A percentile compares a stretch with the other conserved stretches of the same genome.
Evolutionary conservation across 768 basidiomycete species (phyloP).

Genomic region (Psilocybe cyanescens): DNA sequence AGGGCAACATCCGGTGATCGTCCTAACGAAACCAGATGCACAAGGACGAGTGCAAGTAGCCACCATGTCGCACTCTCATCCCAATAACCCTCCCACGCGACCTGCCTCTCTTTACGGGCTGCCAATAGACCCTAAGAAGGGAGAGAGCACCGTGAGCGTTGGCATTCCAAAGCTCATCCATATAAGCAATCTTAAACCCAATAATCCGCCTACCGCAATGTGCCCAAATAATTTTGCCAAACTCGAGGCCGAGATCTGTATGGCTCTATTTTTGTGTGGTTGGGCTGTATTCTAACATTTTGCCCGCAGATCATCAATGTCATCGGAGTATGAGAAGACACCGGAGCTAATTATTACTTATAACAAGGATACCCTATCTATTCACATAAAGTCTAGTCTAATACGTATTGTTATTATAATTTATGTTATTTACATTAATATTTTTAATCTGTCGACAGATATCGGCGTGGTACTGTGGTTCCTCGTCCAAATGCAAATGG

Average conservation of each 20-base stretch:
- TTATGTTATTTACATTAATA: too few species aligned
- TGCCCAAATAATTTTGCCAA: constrained; percentile 2
- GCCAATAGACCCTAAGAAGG: constrained; percentile 21
- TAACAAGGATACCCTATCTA: not conserved
- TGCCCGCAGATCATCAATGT: not conserved
- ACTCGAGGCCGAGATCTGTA: constrained; percentile 14
- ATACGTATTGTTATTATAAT: too few species aligned
- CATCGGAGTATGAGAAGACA: not conserved
- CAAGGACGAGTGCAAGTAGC: constrained; percentile 17
- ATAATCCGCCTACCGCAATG: constrained; percentile 13
- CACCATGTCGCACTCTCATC: constrained; percentile 21
- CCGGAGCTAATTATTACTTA: not conserved
- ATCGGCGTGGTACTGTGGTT: too few species aligned
- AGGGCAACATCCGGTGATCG: constrained; percentile 20
- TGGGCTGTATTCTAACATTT: too few species aligned
- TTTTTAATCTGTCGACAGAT: too few species aligned
- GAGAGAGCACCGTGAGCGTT: constrained; percentile 18
- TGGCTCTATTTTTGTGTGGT: not conserved
- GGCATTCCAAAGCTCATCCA: constrained; percentile 14
- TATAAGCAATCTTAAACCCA: constrained; percentile 9
- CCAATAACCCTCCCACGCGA: constrained; percentile 16
- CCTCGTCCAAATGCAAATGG: too few species aligned
- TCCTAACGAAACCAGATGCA: constrained; percentile 16
- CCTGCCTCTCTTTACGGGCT: constrained; percentile 15
- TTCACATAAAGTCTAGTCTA: not conserved